Conservation (phyloP, 305 asterid species). For the Salvia sclarea region DNA sequence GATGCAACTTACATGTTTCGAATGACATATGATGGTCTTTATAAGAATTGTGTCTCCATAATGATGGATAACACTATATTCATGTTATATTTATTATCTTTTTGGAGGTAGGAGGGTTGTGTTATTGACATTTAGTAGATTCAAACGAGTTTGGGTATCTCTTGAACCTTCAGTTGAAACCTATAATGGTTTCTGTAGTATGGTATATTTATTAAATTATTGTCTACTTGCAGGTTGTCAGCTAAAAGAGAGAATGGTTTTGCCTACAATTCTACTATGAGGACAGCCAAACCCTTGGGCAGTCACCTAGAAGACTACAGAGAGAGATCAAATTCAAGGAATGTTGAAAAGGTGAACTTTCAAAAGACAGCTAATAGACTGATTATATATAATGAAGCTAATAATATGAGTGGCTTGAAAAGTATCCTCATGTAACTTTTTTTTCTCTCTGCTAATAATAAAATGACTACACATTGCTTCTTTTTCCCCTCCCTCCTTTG, state of each 20-base stretch:
- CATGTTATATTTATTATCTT: neutral
- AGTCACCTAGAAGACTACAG: slow-evolving; percentile 30
- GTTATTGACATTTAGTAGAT: slow-evolving; percentile 5
- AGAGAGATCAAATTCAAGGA: slow-evolving; percentile 29
- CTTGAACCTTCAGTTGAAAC: slow-evolving; percentile 9
- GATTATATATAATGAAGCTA: slow-evolving; percentile 12
- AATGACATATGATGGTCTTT: slow-evolving; percentile 4
- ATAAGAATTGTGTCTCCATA: neutral
- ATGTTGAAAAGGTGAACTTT: slow-evolving; percentile 35
- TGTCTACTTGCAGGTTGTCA: slow-evolving; percentile 39
- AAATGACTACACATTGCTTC: slow-evolving; percentile 12
- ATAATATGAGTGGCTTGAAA: slow-evolving; percentile 1
- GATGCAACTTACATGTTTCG: neutral
- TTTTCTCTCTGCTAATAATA: neutral
- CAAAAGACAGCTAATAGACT: slow-evolving; percentile 18
- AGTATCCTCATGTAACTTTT: slow-evolving; percentile 10
- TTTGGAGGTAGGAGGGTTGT: neutral
- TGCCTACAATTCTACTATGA: slow-evolving; percentile 21
- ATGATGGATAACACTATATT: neutral
- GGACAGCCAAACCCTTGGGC: slow-evolving; percentile 27
- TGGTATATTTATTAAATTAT: slow-evolving; percentile 12
- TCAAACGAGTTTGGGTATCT: slow-evolving; percentile 5
- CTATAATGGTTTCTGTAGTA: slow-evolving; percentile 9
- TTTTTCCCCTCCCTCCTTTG: neutral
- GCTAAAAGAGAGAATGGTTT: slow-evolving; percentile 28